Conservation (phyloP, 2,329 filamentous ascomycete genomes). For the Alternaria gansuensis region DNA sequence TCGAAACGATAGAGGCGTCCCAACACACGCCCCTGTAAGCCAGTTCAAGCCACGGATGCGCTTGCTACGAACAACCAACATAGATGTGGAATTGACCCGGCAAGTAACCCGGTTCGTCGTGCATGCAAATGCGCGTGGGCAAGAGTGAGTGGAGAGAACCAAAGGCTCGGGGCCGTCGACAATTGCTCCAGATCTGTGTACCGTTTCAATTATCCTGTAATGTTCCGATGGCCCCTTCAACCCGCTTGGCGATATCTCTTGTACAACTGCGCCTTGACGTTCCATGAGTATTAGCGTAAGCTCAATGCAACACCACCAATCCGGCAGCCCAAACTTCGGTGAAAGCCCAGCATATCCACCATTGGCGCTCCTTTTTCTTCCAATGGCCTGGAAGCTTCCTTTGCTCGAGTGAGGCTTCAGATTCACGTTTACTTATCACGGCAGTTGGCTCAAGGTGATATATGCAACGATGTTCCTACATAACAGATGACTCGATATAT, state of each 20-base stretch:
- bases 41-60: conserved; percentile 39
- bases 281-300: conserved; percentile 36
- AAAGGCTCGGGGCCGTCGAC: conserved; percentile 44
- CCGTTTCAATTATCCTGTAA: conserved; percentile 32
- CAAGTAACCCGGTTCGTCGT: conserved; percentile 37
- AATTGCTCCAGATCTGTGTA: conserved; percentile 41
- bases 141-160: conserved; percentile 19
- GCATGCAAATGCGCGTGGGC: conserved; percentile 27
- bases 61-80: conserved; percentile 27
- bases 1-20: neutral
- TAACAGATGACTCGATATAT: conserved; percentile 1
- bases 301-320: conserved; percentile 43
- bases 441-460: neutral
- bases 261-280: conserved; percentile 40
- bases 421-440: conserved; percentile 30
- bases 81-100: conserved; percentile 25
- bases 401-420: conserved; percentile 42
- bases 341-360: conserved; percentile 28
- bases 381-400: conserved; percentile 19
- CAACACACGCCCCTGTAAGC: conserved; percentile 39
- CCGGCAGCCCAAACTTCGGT: conserved; percentile 34
- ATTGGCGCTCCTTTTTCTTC: conserved; percentile 30
- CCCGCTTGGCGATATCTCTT: conserved; percentile 49
- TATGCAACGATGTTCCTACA: conserved; percentile 7
- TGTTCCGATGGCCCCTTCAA: conserved; percentile 37